phyloP scores from a whole-genome alignment of 768 basidiomycete genomes.

The Boletellus emodensis region DNA sequence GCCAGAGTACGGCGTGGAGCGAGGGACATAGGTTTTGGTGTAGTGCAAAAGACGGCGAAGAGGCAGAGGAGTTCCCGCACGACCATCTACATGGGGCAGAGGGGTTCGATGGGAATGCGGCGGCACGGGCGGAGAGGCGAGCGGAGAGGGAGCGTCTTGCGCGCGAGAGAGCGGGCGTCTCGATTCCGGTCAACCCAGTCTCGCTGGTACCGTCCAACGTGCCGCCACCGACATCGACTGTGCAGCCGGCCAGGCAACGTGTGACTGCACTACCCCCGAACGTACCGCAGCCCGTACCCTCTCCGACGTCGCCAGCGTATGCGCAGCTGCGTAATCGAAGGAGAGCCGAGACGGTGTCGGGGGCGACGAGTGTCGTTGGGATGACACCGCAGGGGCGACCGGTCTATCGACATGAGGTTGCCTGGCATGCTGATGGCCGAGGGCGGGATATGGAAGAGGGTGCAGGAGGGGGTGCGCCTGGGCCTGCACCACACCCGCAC shows the following conservation, averaged over 20 bases:
- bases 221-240: slow-evolving; percentile 8
- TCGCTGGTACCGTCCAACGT: slow-evolving; percentile 10
- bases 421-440: slow-evolving; percentile 24
- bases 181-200: slow-evolving; percentile 14
- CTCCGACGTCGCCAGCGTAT: slow-evolving; percentile 15
- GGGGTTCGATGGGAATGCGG: slow-evolving; percentile 8
- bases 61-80: slow-evolving; percentile 32
- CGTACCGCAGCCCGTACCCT: slow-evolving; percentile 20
- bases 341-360: slow-evolving; percentile 33
- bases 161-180: slow-evolving; percentile 22
- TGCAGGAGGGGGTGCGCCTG: slow-evolving; percentile 13
- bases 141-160: slow-evolving; percentile 35
- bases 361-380: slow-evolving; percentile 24
- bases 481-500: slow-evolving; percentile 16
- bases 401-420: slow-evolving; percentile 28
- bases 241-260: slow-evolving; percentile 25
- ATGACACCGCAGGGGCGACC: slow-evolving; percentile 27
- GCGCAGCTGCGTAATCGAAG: slow-evolving; percentile 27
- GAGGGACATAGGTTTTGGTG: slow-evolving; percentile 97
- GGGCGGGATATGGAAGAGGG: slow-evolving; percentile 20
- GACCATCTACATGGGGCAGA: slow-evolving; percentile 22
- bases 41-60: slow-evolving; percentile 57
- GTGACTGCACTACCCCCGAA: slow-evolving; percentile 28
- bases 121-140: slow-evolving; percentile 32
- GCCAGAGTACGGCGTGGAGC: slow-evolving; percentile 94